Evolutionary conservation across 805 yeast species (phyloP).

Genomic region (Myxozyma nipponensis): DNA sequence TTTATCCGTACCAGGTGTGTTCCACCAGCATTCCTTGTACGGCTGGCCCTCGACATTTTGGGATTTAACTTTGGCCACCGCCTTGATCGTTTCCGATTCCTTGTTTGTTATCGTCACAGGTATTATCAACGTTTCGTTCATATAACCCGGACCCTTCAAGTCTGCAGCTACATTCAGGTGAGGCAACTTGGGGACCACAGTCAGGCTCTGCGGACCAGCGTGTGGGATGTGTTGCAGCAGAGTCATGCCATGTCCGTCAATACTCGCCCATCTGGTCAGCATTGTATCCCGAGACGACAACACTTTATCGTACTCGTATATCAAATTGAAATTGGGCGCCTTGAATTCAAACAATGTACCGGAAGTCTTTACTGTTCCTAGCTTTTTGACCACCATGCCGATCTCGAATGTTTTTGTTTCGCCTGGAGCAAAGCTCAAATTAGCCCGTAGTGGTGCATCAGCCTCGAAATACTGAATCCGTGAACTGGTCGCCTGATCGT

Average conservation of each 20-base stretch:
- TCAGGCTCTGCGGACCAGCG: conserved; percentile 7
- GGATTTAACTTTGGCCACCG: conserved; percentile 2
- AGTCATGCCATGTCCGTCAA: conserved; percentile 9
- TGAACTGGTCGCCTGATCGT: background rate
- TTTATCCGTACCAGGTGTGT: background rate
- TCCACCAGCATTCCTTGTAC: background rate
- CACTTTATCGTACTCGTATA: conserved; percentile 2
- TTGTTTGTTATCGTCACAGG: conserved; percentile 15
- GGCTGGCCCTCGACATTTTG: conserved; percentile 15
- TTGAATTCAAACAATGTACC: conserved; percentile 21
- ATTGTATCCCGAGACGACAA: background rate
- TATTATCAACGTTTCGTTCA: conserved; percentile 13
- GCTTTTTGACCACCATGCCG: conserved; percentile 27
- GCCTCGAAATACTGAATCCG: conserved; percentile 5
- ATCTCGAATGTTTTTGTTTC: conserved; percentile 32
- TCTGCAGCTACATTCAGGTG: conserved; percentile 14
- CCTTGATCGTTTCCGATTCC: conserved; percentile 17
- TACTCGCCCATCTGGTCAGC: conserved; percentile 15
- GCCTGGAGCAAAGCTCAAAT: conserved; percentile 28
- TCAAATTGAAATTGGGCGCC: conserved; percentile 9
- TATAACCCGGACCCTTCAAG: conserved; percentile 21
- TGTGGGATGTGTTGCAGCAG: conserved; percentile 8
- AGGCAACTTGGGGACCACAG: conserved; percentile 23
- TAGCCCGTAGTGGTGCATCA: conserved; percentile 11
- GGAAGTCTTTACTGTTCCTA: conserved; percentile 31